Percentiles rank a stretch among this genome's conserved stretches.
These are phyloP conservation scores for Scenedesmus sp. DNA, from an alignment of 163 green algal genomes.

Conservation along the genomic window DNA sequence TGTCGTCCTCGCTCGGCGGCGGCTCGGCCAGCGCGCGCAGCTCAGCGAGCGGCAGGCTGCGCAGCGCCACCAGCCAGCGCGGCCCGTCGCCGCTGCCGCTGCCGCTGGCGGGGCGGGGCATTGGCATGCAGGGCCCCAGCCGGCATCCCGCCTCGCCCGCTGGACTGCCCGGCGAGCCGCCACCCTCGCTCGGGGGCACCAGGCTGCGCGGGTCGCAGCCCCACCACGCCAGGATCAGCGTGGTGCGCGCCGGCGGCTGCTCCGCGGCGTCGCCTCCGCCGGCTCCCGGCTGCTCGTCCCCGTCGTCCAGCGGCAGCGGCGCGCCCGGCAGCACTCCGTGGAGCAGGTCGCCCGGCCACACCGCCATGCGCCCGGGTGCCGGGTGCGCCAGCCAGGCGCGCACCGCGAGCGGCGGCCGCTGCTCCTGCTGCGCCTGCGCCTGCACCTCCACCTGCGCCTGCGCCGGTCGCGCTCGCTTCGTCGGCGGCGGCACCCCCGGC, in stretches of 20 bases:
- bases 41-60: no score
- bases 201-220: not conserved
- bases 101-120: not conserved
- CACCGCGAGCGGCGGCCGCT: not conserved
- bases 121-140: constrained; percentile 37
- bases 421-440: constrained; percentile 21
- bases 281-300: not conserved
- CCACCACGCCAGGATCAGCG: constrained; percentile 9
- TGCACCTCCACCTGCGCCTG: no score
- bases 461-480: no score
- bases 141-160: no score
- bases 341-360: constrained; percentile 21
- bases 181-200: no score
- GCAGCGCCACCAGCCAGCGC: not conserved
- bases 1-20: no score
- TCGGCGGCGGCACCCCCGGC: no score
- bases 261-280: not conserved
- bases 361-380: not conserved
- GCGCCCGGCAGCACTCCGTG: constrained; percentile 19
- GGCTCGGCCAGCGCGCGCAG: no score
- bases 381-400: not conserved
- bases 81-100: constrained; percentile 9
- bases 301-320: not conserved
- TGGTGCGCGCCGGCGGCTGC: not conserved
- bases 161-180: no score